Conservation (phyloP, 805 yeast genomes). For the Brettanomyces nanus region DNA sequence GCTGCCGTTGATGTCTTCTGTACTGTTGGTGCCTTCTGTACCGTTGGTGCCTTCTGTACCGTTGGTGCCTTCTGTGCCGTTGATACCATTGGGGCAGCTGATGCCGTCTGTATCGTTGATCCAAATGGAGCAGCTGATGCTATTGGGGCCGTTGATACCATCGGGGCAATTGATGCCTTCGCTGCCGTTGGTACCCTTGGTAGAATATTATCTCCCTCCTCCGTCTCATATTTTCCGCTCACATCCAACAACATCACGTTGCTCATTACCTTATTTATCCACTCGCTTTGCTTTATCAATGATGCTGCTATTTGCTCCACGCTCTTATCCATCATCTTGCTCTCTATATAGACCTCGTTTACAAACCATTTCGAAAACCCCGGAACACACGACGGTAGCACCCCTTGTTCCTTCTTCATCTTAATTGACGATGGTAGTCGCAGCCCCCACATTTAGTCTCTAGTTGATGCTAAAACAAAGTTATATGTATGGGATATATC, state of each 20-base stretch:
- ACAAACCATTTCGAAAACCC: slow-evolving; percentile 29
- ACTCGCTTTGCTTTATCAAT: slow-evolving; percentile 20
- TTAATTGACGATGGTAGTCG: slow-evolving; percentile 12
- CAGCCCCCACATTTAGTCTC: slow-evolving; percentile 23
- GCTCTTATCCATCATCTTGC: slow-evolving; percentile 17
- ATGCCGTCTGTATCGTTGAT: too few relatives aligned
- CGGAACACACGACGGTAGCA: slow-evolving; percentile 13
- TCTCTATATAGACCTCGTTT: slow-evolving; percentile 21
- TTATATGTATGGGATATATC: too few relatives aligned
- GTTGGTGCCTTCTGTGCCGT: too few relatives aligned
- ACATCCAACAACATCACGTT: slow-evolving; percentile 11
- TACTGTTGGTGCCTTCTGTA: too few relatives aligned
- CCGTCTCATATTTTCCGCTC: slow-evolving; percentile 5
- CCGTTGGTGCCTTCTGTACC: too few relatives aligned
- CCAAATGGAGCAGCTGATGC: too few relatives aligned
- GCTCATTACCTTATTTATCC: slow-evolving; percentile 23
- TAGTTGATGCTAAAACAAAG: too few relatives aligned
- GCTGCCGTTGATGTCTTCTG: too few relatives aligned
- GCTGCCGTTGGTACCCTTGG: background rate
- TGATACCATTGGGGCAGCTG: too few relatives aligned
- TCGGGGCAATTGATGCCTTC: slow-evolving; percentile 1
- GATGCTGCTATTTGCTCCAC: slow-evolving; percentile 18
- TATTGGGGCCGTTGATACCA: background rate
- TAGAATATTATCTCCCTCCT: background rate
- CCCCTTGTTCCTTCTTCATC: background rate